A percentile compares a stretch with the other conserved stretches of the same genome.
phyloP scores from a whole-genome alignment of 176 grass and related monocot genomes.

The Musa itinerans region DNA sequence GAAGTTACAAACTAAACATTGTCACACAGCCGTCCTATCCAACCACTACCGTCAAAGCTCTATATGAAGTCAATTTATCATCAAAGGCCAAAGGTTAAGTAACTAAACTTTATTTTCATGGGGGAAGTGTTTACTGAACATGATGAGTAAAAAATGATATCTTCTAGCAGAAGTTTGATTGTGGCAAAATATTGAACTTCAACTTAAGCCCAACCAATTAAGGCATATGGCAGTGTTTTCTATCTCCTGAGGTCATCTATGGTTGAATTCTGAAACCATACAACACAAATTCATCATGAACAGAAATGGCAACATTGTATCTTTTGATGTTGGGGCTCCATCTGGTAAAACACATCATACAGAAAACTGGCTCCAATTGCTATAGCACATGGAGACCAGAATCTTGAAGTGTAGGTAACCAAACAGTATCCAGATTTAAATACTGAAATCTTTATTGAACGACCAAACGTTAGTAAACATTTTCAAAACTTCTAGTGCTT shows the following conservation, averaged over 20 bases:
- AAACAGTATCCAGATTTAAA: background rate
- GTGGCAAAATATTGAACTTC: background rate
- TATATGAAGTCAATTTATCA: too few relatives aligned
- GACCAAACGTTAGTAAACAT: background rate
- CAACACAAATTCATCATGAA: background rate
- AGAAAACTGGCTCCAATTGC: background rate
- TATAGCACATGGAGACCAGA: background rate
- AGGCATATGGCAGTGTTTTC: background rate
- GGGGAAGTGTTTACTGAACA: too few relatives aligned
- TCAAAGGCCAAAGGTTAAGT: too few relatives aligned
- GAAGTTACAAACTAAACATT: background rate
- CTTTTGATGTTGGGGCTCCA: background rate
- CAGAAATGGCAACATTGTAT: background rate
- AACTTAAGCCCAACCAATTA: background rate
- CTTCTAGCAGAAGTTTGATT: background rate
- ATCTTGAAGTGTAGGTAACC: background rate
- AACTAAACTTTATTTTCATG: too few relatives aligned
- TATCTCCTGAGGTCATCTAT: background rate
- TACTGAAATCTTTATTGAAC: constrained; percentile 2
- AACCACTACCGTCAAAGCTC: background rate
- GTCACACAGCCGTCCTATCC: background rate
- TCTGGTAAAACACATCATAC: background rate
- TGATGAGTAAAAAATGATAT: background rate
- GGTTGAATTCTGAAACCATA: too few relatives aligned
- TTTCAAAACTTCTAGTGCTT: constrained; percentile 15